These are phyloP conservation scores for Dothideomycetes sp. DNA, from an alignment of 2,329 filamentous ascomycete genomes.

Conservation along the genomic window DNA sequence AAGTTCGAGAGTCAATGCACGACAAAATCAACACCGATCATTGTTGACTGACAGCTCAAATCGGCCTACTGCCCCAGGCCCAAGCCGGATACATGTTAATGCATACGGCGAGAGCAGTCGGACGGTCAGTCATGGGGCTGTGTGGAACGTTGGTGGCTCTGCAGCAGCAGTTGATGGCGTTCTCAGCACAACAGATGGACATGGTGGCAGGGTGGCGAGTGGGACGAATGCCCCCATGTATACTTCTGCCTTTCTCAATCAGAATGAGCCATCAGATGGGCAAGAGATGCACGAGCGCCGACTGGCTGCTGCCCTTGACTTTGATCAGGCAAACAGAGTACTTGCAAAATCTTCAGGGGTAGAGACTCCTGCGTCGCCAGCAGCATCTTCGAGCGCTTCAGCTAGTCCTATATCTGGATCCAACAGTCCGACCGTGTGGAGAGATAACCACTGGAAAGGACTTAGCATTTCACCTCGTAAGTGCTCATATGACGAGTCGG, in stretches of 20 bases:
- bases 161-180: conserved; percentile 36
- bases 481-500: conserved; percentile 9
- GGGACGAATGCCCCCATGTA: conserved; percentile 61
- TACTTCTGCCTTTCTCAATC: conserved; percentile 41
- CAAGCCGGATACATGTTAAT: conserved; percentile 4
- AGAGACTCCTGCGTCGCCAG: not conserved
- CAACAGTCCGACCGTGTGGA: conserved; percentile 21
- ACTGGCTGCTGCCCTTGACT: conserved; percentile 68
- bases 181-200: conserved; percentile 43
- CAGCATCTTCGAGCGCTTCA: not conserved
- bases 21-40: not conserved
- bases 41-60: too few species aligned
- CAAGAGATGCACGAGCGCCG: conserved; percentile 59
- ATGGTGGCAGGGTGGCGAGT: conserved; percentile 53
- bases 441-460: conserved; percentile 29
- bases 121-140: conserved; percentile 50
- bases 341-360: conserved; percentile 33
- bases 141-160: conserved; percentile 70
- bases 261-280: conserved; percentile 43
- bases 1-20: not conserved
- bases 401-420: not conserved
- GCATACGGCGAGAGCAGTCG: conserved; percentile 2
- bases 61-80: not conserved
- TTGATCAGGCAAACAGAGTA: conserved; percentile 59
- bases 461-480: conserved; percentile 2